Evolutionary conservation across 2,329 filamentous ascomycete genomes (phyloP).

Genomic region (Macrophomina phaseolina): DNA sequence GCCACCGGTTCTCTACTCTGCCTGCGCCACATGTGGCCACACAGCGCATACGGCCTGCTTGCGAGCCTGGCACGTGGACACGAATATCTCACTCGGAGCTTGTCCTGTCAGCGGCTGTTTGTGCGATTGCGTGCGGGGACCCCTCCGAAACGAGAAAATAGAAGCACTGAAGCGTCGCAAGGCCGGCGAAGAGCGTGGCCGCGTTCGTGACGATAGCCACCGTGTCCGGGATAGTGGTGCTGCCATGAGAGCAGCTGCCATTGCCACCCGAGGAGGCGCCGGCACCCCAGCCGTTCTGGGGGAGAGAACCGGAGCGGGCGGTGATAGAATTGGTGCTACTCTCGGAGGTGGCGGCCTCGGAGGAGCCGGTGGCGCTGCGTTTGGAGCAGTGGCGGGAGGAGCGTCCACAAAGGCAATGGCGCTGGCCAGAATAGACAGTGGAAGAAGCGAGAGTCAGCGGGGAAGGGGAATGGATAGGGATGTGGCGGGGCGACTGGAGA

Average conservation of each 20-base stretch:
- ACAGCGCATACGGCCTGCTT: constrained; percentile 65
- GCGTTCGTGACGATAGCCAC: constrained; percentile 50
- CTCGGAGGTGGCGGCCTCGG: constrained; percentile 13
- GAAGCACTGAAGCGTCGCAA: constrained; percentile 34
- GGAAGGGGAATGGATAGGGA: constrained; percentile 14
- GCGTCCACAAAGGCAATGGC: background rate
- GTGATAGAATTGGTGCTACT: background rate
- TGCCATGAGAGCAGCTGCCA: constrained; percentile 34
- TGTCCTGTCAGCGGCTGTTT: constrained; percentile 65
- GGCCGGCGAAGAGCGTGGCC: constrained; percentile 42
- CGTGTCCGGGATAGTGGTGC: constrained; percentile 51
- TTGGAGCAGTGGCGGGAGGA: background rate
- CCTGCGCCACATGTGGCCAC: constrained; percentile 67
- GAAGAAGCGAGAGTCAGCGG: constrained; percentile 11
- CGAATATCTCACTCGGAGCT: constrained; percentile 51
- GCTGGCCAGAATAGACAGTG: constrained; percentile 2
- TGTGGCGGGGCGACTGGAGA: background rate
- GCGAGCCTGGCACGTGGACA: constrained; percentile 59
- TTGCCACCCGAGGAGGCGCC: constrained; percentile 15
- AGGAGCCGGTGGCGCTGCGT: background rate
- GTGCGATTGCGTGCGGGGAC: constrained; percentile 63
- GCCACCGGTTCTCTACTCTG: constrained; percentile 55
- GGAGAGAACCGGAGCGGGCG: background rate
- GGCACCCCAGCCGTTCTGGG: constrained; percentile 1
- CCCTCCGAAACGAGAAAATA: constrained; percentile 42